phyloP scores from a whole-genome alignment of 441 rosid species.

The Brassica hybrid region DNA sequence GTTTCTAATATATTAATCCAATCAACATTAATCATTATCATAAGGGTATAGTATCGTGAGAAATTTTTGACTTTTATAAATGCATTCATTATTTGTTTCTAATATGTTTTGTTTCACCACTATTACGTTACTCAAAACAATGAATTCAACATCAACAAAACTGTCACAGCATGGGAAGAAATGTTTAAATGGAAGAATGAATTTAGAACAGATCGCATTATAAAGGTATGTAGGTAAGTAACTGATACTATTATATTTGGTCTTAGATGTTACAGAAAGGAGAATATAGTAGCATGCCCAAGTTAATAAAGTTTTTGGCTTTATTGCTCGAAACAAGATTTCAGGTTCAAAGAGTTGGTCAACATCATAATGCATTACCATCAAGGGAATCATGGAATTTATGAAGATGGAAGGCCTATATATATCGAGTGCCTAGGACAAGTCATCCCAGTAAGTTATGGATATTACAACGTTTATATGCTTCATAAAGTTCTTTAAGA shows the following conservation, averaged over 20 bases:
- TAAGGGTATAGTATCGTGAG: conserved; percentile 53
- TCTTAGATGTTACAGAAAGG: neutral
- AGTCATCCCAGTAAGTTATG: no score
- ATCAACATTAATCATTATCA: conserved; percentile 38
- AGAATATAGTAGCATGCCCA: neutral
- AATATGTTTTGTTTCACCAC: conserved; percentile 1
- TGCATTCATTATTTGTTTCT: neutral
- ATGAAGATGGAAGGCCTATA: neutral
- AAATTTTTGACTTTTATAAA: neutral
- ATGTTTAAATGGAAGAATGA: conserved; percentile 39
- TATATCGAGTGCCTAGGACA: neutral
- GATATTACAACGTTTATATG: neutral
- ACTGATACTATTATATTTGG: conserved; percentile 8
- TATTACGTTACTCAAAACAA: conserved; percentile 79
- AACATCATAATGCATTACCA: conserved; percentile 84
- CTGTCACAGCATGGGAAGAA: conserved; percentile 30
- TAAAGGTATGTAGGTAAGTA: conserved; percentile 48
- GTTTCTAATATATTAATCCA: neutral
- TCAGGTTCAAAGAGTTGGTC: conserved; percentile 58
- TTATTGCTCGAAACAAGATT: neutral
- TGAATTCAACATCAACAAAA: conserved; percentile 45
- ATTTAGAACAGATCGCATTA: conserved; percentile 56
- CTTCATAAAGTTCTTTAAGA: neutral
- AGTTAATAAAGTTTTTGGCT: neutral
- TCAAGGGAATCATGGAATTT: conserved; percentile 81